Conservation (phyloP, 176 grass and related monocot species). For the Avena eriantha region DNA sequence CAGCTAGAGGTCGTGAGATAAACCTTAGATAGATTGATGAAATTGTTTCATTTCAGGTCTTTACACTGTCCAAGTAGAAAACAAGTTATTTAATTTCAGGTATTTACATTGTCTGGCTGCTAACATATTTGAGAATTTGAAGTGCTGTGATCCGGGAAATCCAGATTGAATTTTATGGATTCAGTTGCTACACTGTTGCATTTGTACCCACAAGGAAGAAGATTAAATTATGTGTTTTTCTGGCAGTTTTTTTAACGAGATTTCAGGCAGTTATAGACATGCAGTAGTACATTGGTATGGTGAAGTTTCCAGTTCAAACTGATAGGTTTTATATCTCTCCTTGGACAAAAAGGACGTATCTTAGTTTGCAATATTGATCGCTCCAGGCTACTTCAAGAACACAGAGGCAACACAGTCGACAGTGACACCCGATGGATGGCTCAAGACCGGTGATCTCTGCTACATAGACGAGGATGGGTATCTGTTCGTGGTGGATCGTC, state of each 20-base stretch:
- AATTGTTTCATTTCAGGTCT: not conserved
- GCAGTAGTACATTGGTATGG: not conserved
- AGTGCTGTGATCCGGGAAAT: not conserved
- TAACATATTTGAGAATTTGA: not conserved
- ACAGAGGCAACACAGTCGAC: slow-evolving; percentile 73
- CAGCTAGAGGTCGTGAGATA: not conserved
- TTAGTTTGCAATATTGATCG: slow-evolving; percentile 31
- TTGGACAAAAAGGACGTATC: not conserved
- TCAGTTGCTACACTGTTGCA: not conserved
- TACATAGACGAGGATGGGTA: slow-evolving; percentile 96
- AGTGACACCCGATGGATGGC: slow-evolving; percentile 77
- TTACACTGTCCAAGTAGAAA: not conserved
- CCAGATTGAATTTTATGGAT: not conserved
- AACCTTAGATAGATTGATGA: not conserved
- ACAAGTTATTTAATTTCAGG: not conserved
- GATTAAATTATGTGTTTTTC: not conserved
- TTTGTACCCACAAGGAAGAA: not conserved
- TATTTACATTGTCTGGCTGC: not conserved
- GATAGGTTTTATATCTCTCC: not conserved
- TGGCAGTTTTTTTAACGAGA: not conserved
- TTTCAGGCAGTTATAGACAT: not conserved
- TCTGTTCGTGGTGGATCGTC: slow-evolving; percentile 92
- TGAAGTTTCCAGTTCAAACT: not conserved
- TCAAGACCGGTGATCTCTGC: slow-evolving; percentile 89
- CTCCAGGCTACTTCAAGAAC: slow-evolving; percentile 87